Evolutionary conservation across 108 stramenopile species (phyloP).

Genomic region (Cylindrotheca closterium): DNA sequence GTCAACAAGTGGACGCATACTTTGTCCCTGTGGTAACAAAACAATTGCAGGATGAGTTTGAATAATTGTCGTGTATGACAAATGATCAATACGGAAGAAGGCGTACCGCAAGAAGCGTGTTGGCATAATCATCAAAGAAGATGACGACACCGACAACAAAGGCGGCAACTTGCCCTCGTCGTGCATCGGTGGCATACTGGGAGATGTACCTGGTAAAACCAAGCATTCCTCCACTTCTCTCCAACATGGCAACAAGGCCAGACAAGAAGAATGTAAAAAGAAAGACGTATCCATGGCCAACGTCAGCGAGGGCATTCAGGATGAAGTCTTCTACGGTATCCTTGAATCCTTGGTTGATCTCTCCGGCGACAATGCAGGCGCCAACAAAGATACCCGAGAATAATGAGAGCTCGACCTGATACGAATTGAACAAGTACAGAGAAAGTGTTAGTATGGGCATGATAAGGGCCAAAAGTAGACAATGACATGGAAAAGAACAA

Average conservation of each 20-base stretch:
- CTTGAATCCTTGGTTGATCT: slow-evolving; percentile 47
- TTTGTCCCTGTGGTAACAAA: no score
- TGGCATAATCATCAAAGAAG: slow-evolving; percentile 77
- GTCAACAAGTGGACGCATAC: slow-evolving; percentile 66
- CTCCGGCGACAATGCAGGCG: slow-evolving; percentile 58
- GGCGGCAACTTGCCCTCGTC: slow-evolving; percentile 20
- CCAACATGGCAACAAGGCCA: slow-evolving; percentile 28
- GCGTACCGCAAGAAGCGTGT: slow-evolving; percentile 55
- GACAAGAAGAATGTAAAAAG: slow-evolving; percentile 39
- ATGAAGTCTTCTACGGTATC: slow-evolving; percentile 53
- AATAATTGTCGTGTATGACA: no score
- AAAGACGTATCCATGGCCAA: slow-evolving; percentile 42
- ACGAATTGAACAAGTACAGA: not conserved
- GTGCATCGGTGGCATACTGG: slow-evolving; percentile 24
- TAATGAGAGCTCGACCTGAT: slow-evolving; percentile 34
- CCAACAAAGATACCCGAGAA: slow-evolving; percentile 59
- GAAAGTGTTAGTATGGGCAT: no score
- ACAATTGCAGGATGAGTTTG: no score
- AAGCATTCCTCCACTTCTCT: slow-evolving; percentile 58
- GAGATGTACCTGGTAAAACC: slow-evolving; percentile 46
- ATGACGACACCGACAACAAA: slow-evolving; percentile 45
- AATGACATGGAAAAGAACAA: not conserved
- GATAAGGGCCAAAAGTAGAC: not conserved
- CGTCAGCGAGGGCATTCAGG: slow-evolving; percentile 32
- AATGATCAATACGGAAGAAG: no score